phyloP scores from a whole-genome alignment of 345 rosid species.

The Ceriops decandra region DNA sequence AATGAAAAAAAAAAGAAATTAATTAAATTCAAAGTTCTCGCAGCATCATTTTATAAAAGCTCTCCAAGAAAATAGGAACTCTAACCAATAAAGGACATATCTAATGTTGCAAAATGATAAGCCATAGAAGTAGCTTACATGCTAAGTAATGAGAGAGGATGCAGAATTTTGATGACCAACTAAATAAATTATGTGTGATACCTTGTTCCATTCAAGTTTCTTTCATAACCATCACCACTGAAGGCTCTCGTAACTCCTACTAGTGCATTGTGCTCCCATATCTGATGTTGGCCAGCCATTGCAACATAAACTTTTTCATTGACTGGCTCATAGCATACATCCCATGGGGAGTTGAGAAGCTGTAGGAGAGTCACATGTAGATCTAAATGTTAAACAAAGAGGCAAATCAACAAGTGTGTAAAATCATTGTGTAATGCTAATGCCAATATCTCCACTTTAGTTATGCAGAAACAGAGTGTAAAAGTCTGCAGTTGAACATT shows the following conservation, averaged over 20 bases:
- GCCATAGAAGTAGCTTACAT: neutral
- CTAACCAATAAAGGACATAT: too few relatives aligned
- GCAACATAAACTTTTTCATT: constrained; percentile 81
- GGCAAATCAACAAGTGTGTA: neutral
- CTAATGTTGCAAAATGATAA: neutral
- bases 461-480: neutral
- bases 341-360: constrained; percentile 98
- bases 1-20: constrained; percentile 12
- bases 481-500: constrained; percentile 5
- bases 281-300: constrained; percentile 97
- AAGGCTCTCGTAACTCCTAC: constrained; percentile 69
- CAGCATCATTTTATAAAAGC: too few relatives aligned
- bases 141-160: neutral
- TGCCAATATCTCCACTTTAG: constrained; percentile 7
- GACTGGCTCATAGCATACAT: constrained; percentile 66
- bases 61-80: too few relatives aligned
- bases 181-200: constrained; percentile 20
- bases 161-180: neutral
- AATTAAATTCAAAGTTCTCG: neutral
- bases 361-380: constrained; percentile 26
- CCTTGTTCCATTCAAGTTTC: constrained; percentile 91
- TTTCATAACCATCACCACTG: constrained; percentile 91
- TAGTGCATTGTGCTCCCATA: constrained; percentile 69
- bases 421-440: too few relatives aligned
- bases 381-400: constrained; percentile 12